Base-by-base conservation (phyloP, 352 stramenopile species). In the Thraustotheca clavata region DNA sequence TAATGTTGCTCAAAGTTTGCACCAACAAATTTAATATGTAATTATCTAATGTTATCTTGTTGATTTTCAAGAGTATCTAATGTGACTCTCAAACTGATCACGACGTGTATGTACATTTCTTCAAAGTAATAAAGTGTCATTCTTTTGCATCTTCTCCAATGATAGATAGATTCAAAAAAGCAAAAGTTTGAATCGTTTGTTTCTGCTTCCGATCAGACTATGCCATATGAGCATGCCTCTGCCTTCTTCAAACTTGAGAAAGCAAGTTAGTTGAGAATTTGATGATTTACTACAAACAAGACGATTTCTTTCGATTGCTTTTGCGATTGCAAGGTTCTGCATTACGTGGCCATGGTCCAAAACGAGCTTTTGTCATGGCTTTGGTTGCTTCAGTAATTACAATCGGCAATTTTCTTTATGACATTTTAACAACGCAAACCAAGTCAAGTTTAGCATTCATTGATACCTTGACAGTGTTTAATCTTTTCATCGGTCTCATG, bases 211-310 rank as follows among this genome's bases (percentile, higher is more conserved):
- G n/a, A n/a, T n/a, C n/a, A n/a, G n/a, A n/a, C n/a, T n/a, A n/a
- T n/a, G n/a, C n/a, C n/a, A n/a, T n/a, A n/a, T n/a, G n/a, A n/a
- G n/a, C n/a, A n/a, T n/a, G n/a, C n/a, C n/a, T n/a, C n/a, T n/a
- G n/a, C n/a, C n/a, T n/a, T n/a, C n/a, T n/a, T n/a, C n/a, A n/a
- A n/a, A n/a, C n/a, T n/a, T n/a, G n/a, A n/a, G n/a, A n/a, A n/a
- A n/a, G n/a, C n/a, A n/a, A n/a, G n/a, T 18, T 49, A 31, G 1
- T 18, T 24, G 43, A n/a, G n/a, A n/a, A n/a, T n/a, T n/a, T 33
- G 9, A 92, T 92, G 83, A 92, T 90, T 67, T 89, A 90, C 72
- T 92, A 92, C 70, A 71, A 83, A 69, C 80, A 77, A n/a, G 67
- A 71, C 24, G 72, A 77, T 29, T 66, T 92, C 4, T 77, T 76